Conservation (phyloP, 371 early-diverging fungal species). For the Smittium culicis region DNA sequence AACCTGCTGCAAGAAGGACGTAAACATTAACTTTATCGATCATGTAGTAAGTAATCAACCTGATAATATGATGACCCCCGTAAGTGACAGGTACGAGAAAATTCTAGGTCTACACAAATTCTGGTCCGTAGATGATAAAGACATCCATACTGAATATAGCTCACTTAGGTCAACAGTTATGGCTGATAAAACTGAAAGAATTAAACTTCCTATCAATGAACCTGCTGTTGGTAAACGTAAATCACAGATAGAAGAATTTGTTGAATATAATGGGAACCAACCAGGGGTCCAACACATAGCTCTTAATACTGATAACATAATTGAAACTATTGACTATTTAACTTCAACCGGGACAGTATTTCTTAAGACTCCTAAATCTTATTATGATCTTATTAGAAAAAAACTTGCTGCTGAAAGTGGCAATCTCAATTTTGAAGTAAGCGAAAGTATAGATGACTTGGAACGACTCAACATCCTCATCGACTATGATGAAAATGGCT, state of each 20-base stretch:
- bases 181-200: constrained; percentile 77
- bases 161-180: constrained; percentile 90
- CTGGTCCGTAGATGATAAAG: constrained; percentile 96
- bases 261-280: constrained; percentile 86
- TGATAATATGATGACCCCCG: constrained; percentile 73
- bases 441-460: constrained; percentile 66
- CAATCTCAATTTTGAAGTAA: constrained; percentile 42
- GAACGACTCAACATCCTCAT: constrained; percentile 79
- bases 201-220: constrained; percentile 97
- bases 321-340: constrained; percentile 63
- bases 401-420: constrained; percentile 42
- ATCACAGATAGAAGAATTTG: constrained; percentile 93
- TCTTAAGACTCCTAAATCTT: constrained; percentile 68
- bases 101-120: constrained; percentile 90
- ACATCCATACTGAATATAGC: constrained; percentile 90
- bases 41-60: constrained; percentile 94
- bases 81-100: constrained; percentile 72
- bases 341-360: constrained; percentile 82
- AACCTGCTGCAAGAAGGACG: constrained; percentile 54
- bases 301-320: constrained; percentile 73
- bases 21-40: constrained; percentile 60
- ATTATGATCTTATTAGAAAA: constrained; percentile 71
- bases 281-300: constrained; percentile 96
- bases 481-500: constrained; percentile 92
- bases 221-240: constrained; percentile 89